Base-by-base conservation (phyloP, 176 grass and related monocot genomes). In the Oryza meridionalis region DNA sequence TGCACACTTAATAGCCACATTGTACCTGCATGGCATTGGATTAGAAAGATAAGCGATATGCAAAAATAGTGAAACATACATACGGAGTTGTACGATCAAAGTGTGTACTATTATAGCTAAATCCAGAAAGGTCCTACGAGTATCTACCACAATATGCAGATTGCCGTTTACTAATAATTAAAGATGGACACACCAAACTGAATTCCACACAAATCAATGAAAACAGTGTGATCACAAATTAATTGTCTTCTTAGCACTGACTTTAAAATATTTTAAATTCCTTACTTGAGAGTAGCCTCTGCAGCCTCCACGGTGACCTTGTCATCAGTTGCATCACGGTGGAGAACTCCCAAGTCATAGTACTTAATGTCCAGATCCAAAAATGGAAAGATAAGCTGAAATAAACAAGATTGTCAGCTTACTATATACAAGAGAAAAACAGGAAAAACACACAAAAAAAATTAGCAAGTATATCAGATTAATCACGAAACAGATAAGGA, bases 1-100 rank as follows among this genome's bases (percentile, higher is more conserved):
- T 26, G 96, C 96, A 87, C 96, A 98, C 79, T 98, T 98, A 85
- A 98, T 93, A 81, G 96, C 96, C 79, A 98, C 96, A 92, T 98
- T 95, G 71, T 95, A 92, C 88, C 96, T 98, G 70, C 70, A 94
- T 35, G 79, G 65, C 33, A 86, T 62, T 65, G 40, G 35, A 65
- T 77, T 75, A 84, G 63, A 80, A 50, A 44, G 8, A 19, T 40
- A 65, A 82, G 69, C 25, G 65, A 79, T 70, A 70, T 51, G 75
- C 37, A 43, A 76, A 32, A 76, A 17, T 3, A 75, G 72, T 59
- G 14, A 58, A 38, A 67, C 3, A 61, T 37, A 27, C 62, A 16
- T 25, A 69, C 31, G 12, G 3, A 76, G 77, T 42, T 12, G 63
- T 42, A 69, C 37, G 14, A 21, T 32, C 35, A 71, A 85, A 75